These are phyloP conservation scores for Melocanna baccifera DNA, from an alignment of 176 grass and related monocot species.

Conservation along the genomic window DNA sequence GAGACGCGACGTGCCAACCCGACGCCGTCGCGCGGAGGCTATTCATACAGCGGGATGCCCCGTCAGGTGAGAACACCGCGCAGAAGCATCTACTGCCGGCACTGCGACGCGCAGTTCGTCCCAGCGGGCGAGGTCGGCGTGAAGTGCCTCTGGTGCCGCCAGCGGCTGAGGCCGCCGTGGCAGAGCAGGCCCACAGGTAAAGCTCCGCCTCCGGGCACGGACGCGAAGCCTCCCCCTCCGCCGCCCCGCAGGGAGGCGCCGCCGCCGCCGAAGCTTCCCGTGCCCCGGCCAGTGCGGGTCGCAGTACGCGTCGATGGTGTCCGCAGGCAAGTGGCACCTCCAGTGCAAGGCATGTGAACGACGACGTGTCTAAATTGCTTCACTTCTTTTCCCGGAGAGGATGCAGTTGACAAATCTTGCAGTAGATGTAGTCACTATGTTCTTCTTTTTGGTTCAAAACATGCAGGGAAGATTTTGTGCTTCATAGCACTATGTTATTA, in stretches of 20 bases:
- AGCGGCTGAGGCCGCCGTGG: too few relatives aligned
- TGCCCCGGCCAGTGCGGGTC: background rate
- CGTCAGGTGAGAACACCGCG: too few relatives aligned
- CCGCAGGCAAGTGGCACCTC: background rate
- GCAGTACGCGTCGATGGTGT: slow-evolving; percentile 18
- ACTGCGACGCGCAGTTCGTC: too few relatives aligned
- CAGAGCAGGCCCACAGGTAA: too few relatives aligned
- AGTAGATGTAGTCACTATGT: background rate
- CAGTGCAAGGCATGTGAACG: background rate
- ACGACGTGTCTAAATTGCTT: background rate
- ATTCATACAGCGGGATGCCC: too few relatives aligned
- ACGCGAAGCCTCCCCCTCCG: background rate
- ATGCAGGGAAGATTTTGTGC: background rate
- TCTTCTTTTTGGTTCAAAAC: background rate
- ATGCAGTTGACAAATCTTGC: background rate
- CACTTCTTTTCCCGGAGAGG: background rate
- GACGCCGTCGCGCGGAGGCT: too few relatives aligned
- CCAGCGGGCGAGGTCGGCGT: too few relatives aligned
- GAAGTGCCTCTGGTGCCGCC: too few relatives aligned
- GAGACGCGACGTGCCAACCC: too few relatives aligned
- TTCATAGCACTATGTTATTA: background rate
- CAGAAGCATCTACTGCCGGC: too few relatives aligned
- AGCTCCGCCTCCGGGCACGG: background rate
- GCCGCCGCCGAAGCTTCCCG: background rate
- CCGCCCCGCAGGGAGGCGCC: background rate